A percentile compares a stretch with the other conserved stretches of the same genome.
Evolutionary conservation across 805 yeast species (phyloP).

Genomic region (Yamadazyma ubonensis): DNA sequence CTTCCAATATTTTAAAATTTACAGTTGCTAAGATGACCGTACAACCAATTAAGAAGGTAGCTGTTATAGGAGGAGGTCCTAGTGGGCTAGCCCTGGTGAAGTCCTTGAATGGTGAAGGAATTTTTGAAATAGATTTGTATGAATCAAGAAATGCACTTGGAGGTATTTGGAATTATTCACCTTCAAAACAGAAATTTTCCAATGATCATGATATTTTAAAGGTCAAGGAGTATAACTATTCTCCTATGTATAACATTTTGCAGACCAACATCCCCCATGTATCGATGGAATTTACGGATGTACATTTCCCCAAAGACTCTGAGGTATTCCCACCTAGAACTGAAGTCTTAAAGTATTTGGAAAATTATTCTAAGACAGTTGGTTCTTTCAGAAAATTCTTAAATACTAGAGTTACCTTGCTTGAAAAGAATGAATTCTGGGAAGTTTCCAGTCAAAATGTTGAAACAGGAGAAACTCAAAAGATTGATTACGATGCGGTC

Average conservation of each 20-base stretch:
- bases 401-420: constrained; percentile 16
- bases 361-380: constrained; percentile 45
- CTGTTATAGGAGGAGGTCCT: constrained; percentile 80
- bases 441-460: constrained; percentile 13
- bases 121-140: constrained; percentile 53
- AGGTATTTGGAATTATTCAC: constrained; percentile 65
- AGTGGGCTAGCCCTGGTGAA: constrained; percentile 66
- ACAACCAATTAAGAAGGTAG: constrained; percentile 38
- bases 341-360: constrained; percentile 62
- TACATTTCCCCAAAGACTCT: constrained; percentile 21
- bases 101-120: constrained; percentile 54
- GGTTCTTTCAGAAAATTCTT: constrained; percentile 14
- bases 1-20: no score
- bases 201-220: constrained; percentile 11
- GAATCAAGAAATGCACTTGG: constrained; percentile 64
- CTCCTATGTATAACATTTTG: constrained; percentile 59
- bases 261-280: constrained; percentile 68
- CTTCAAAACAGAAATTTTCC: constrained; percentile 8
- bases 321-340: constrained; percentile 58
- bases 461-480: constrained; percentile 1
- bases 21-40: neutral
- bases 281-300: constrained; percentile 57
- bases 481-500: constrained; percentile 33
- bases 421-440: constrained; percentile 18
- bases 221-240: constrained; percentile 22